Conservation (phyloP, 805 yeast genomes). For the Monosporozyma solicola region DNA sequence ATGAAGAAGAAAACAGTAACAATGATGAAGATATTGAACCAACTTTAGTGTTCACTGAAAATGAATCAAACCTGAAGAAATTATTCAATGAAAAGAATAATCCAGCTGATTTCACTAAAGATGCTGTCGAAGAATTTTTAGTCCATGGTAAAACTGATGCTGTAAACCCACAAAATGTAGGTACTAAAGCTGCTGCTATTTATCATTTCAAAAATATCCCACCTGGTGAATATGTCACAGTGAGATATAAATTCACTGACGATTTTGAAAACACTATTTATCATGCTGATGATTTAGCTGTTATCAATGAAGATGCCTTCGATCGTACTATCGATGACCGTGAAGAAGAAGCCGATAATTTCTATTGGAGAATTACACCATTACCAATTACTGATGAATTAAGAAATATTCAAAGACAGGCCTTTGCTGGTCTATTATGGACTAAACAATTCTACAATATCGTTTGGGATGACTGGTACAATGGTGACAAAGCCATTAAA, state of each 20-base stretch:
- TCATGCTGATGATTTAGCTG: constrained; percentile 28
- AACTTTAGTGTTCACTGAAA: constrained; percentile 71
- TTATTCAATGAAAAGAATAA: constrained; percentile 56
- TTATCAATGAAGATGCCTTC: constrained; percentile 64
- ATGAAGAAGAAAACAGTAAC: constrained; percentile 11
- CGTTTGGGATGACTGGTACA: constrained; percentile 76
- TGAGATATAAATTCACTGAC: constrained; percentile 63
- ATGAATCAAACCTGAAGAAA: constrained; percentile 68
- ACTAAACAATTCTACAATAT: constrained; percentile 86
- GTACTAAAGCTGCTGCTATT: constrained; percentile 84
- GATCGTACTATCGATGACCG: constrained; percentile 63
- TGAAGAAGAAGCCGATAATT: constrained; percentile 84
- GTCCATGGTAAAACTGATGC: constrained; percentile 46
- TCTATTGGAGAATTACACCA: constrained; percentile 83
- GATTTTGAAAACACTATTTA: constrained; percentile 22
- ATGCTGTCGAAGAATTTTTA: constrained; percentile 82
- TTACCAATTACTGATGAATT: constrained; percentile 74
- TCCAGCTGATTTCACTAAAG: constrained; percentile 58
- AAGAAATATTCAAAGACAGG: constrained; percentile 82
- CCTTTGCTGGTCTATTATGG: constrained; percentile 91
- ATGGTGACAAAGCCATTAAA: constrained; percentile 71
- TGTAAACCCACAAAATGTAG: constrained; percentile 60
- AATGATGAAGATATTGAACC: constrained; percentile 59
- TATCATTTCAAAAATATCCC: constrained; percentile 75
- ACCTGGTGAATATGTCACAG: constrained; percentile 81